Evolutionary conservation across 2,329 filamentous ascomycete species (phyloP), one percentile per base, ranked within the genome.

Genomic region (Ophiostoma piceae): DNA sequence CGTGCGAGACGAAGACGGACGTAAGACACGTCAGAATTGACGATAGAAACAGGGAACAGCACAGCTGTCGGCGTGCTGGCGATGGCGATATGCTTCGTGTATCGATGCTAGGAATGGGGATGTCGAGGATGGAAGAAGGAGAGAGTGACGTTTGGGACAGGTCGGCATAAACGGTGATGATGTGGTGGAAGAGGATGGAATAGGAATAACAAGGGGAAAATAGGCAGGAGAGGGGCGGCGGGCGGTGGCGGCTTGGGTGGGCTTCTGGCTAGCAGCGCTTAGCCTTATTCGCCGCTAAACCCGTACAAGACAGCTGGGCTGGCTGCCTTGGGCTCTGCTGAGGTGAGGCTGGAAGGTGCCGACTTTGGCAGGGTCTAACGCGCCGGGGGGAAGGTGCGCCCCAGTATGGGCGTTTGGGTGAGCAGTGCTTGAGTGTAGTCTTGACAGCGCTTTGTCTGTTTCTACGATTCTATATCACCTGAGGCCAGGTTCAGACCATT

Each of bases 221-320:
- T 41, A 66, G 65, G 22, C 64, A 66, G 64, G 39, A 43, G 65
- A 47, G 65, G 65, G 65, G 65, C 65, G 62, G 62, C 62, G 39
- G n/a, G 65, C 39, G 37, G 65, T 66, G 65, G 65, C 22, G 39
- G 39, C 19, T 43, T 43, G 39, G 39, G 22, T 39, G 39, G 37
- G 65, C 39, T 39, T 19, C 43, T 47, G 43, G 16, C 43, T 47
- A 39, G 19, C n/a, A 39, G 35, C 62, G 65, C 65, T 41, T 66
- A 66, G 39, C 22, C 64, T 66, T n/a, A 16, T 26, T 66, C 64
- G 35, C 37, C 65, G 39, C 65, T 66, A 66, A 62, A 62, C 26
- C 57, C 57, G 54, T 26, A 29, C 54, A 32, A 12, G 54, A 22
- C 51, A 22, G 51, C 51, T 26, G 51, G 51, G 51, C 51, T 57